Conservation (phyloP, 2,329 filamentous ascomycete genomes). For the Hypoxylon sp. region DNA sequence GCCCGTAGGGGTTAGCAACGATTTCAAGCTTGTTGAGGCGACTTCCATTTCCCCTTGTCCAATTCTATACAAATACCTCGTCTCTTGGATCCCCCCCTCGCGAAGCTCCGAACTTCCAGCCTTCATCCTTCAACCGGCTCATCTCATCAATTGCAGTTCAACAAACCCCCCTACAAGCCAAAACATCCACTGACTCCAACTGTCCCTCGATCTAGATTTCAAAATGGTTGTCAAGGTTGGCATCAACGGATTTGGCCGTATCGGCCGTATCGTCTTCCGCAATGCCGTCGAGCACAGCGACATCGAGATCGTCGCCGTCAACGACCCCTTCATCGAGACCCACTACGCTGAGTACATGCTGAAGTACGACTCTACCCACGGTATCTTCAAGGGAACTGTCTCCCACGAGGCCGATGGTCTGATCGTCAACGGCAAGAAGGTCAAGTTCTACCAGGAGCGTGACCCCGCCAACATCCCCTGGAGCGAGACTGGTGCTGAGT, state of each 20-base stretch:
- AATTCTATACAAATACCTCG: constrained; percentile 34
- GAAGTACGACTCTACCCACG: constrained; percentile 99
- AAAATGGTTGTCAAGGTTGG: constrained; percentile 80
- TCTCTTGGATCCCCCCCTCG: not conserved
- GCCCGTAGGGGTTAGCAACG: constrained; percentile 1
- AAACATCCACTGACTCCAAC: constrained; percentile 27
- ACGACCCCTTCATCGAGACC: constrained; percentile 99
- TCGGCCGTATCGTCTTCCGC: constrained; percentile 99
- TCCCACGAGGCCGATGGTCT: constrained; percentile 77
- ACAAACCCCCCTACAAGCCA: constrained; percentile 2
- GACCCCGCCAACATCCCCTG: constrained; percentile 93
- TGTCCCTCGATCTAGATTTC: constrained; percentile 33
- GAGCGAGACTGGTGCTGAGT: constrained; percentile 86
- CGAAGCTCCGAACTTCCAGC: constrained; percentile 9
- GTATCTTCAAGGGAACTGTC: constrained; percentile 93
- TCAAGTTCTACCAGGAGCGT: constrained; percentile 94
- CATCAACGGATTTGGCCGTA: constrained; percentile 99
- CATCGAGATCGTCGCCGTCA: constrained; percentile 94
- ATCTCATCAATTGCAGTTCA: constrained; percentile 12
- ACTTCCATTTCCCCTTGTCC: constrained; percentile 8
- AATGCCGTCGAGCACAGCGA: constrained; percentile 92
- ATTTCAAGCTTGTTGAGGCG: constrained; percentile 11
- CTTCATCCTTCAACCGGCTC: constrained; percentile 5
- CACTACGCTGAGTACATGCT: constrained; percentile 99
- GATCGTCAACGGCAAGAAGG: constrained; percentile 90